These are phyloP conservation scores for Bryum argenteum DNA, from an alignment of 225 moss, liverwort and hornwort species.

Conservation along the genomic window DNA sequence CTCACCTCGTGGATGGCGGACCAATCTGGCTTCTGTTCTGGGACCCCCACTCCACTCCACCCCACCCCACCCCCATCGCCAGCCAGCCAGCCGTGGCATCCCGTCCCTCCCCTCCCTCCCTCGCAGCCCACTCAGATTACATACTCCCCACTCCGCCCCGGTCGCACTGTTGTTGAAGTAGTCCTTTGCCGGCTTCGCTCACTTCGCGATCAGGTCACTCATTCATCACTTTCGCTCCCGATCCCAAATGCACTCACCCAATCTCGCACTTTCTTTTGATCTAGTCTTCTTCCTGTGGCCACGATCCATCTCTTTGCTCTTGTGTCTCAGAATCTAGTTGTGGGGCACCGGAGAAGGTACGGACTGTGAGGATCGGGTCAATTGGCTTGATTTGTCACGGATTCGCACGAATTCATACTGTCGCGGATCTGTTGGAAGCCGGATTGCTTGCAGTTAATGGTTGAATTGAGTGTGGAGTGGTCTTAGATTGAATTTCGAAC, in stretches of 20 bases:
- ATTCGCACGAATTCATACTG: neutral
- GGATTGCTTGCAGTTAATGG: too few species aligned
- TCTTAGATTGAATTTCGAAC: too few species aligned
- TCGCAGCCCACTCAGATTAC: neutral
- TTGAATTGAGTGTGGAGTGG: too few species aligned
- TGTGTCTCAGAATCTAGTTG: neutral
- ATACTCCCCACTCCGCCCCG: neutral
- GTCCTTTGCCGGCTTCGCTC: neutral
- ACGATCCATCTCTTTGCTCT: neutral
- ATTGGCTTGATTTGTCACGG: neutral
- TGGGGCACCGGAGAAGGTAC: neutral
- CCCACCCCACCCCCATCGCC: neutral
- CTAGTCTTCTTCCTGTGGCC: neutral
- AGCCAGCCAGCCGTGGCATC: neutral
- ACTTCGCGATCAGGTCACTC: neutral
- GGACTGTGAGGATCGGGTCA: neutral
- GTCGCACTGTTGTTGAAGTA: neutral
- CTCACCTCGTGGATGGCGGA: neutral
- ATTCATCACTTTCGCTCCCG: neutral
- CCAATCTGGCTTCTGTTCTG: neutral
- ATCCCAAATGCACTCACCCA: neutral
- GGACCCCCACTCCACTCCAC: neutral
- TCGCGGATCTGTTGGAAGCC: too few species aligned
- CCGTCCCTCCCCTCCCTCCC: neutral
- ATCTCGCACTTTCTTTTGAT: neutral